Evolutionary conservation across 2,329 filamentous ascomycete genomes (phyloP).

Genomic region (Lachnellula subtilissima): DNA sequence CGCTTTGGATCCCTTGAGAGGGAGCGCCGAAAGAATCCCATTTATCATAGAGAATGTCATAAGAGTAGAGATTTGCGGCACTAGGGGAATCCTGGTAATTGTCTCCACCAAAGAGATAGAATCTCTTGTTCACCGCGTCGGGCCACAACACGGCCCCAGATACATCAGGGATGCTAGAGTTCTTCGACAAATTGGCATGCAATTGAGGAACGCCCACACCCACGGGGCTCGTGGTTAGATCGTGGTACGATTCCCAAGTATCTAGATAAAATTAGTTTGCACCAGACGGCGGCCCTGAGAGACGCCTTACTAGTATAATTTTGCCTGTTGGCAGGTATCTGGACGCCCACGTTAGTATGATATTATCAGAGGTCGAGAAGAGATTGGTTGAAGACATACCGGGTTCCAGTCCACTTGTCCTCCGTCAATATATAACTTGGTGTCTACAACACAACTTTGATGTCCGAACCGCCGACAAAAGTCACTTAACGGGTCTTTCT

Average conservation of each 20-base stretch:
- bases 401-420: conserved; percentile 53
- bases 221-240: conserved; percentile 42
- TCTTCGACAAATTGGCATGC: conserved; percentile 54
- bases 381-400: too few relatives aligned
- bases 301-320: conserved; percentile 52
- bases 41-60: conserved; percentile 51
- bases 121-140: conserved; percentile 57
- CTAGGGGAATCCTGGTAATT: conserved; percentile 40
- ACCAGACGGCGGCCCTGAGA: background rate
- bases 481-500: conserved; percentile 47
- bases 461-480: conserved; percentile 54
- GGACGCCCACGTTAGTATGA: too few relatives aligned
- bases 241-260: conserved; percentile 52
- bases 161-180: conserved; percentile 47
- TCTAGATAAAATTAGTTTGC: conserved; percentile 33
- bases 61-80: conserved; percentile 48
- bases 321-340: conserved; percentile 38
- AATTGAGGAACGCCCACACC: conserved; percentile 43
- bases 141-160: conserved; percentile 50
- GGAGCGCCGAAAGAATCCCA: conserved; percentile 47
- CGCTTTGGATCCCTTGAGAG: conserved; percentile 37
- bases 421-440: conserved; percentile 57
- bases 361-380: too few relatives aligned
- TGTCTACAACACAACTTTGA: conserved; percentile 55
- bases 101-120: conserved; percentile 60